These are phyloP conservation scores for Arthrobotrys pseudoclavata DNA, from an alignment of 2,329 filamentous ascomycete species.

Conservation along the genomic window DNA sequence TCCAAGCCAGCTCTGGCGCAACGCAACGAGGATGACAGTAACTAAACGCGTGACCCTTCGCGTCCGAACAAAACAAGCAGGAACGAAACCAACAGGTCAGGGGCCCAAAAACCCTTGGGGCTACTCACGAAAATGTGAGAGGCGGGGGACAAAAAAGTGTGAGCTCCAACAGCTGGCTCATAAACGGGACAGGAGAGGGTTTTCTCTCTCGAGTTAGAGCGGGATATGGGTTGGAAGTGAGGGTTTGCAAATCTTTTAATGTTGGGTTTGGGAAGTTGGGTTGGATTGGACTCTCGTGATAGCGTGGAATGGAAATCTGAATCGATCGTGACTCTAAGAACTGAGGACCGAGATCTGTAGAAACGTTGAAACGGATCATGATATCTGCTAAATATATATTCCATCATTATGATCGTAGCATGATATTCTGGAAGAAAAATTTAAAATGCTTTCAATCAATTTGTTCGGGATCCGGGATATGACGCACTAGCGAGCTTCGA, in stretches of 20 bases:
- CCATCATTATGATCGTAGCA: not conserved
- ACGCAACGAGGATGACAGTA: not conserved
- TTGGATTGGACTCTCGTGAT: not conserved
- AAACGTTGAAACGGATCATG: not conserved
- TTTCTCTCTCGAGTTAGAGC: not conserved
- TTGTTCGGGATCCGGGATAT: slow-evolving; percentile 16
- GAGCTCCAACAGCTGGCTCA: not conserved
- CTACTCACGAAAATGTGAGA: slow-evolving; percentile 35
- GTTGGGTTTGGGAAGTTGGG: not conserved
- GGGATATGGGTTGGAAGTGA: slow-evolving; percentile 7
- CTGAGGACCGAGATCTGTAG: not conserved
- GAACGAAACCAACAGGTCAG: not conserved
- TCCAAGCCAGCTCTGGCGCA: not conserved
- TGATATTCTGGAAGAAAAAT: not conserved
- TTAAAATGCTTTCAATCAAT: not conserved
- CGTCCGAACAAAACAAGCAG: slow-evolving; percentile 1
- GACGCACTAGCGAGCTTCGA: slow-evolving; percentile 24
- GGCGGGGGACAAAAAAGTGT: slow-evolving; percentile 27
- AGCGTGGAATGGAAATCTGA: not conserved
- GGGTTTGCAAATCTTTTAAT: not conserved
- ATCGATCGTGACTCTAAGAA: not conserved
- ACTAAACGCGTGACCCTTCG: slow-evolving; percentile 14
- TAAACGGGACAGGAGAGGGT: slow-evolving; percentile 4
- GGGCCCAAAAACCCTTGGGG: not conserved
- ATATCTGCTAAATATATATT: slow-evolving; percentile 20